Base-by-base conservation (phyloP, 768 basidiomycete species). In the Candolleomyces eurysporus region DNA sequence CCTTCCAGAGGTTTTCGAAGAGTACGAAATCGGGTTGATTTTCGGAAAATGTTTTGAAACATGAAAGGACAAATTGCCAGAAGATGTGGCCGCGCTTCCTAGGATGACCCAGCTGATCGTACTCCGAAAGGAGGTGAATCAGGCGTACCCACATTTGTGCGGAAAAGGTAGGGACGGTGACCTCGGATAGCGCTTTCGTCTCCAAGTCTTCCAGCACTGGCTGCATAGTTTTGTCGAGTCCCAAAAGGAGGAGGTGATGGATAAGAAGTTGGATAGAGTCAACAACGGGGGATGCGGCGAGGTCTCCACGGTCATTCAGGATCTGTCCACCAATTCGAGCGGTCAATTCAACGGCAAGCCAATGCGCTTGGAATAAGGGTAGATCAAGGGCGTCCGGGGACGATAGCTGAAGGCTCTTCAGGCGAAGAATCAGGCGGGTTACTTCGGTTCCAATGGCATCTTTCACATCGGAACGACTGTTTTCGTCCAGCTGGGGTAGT, bases 71-170 rank as follows among this genome's bases (percentile, higher is more conserved):
- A 36, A 81, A 60, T 26, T 69, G 68, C 84, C 85, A 85, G 62
- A 87, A 77, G 5, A 74, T 76, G 65, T 77, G 75, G 16, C 63
- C 60, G 62, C 65, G 48, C 46, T 48, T 66, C 57, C 59, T 60
- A 65, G 43, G 67, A 57, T 5, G 59, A 39, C 40, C 61, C 39
- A 21, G 14, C 39, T n/a, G 16, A 22, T 60, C 51, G 40, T 46
- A 69, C 43, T 66, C 70, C 43, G 67, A 69, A 30, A 83, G 69
- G n/a, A 91, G 66, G 65, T 92, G 85, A 40, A 91, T 78, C 21
- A 94, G 67, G 42, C 83, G 84, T 52, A 92, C 78, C 95, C 94
- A 96, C 17, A 89, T 64, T 66, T 93, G 89, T 2, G 84, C 79
- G 0, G 80, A 77, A 48, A 76, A 78, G 63, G 81, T 75, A 11